These are phyloP conservation scores for Sporothrix globosa DNA, from an alignment of 2,329 filamentous ascomycete species.

Conservation along the genomic window DNA sequence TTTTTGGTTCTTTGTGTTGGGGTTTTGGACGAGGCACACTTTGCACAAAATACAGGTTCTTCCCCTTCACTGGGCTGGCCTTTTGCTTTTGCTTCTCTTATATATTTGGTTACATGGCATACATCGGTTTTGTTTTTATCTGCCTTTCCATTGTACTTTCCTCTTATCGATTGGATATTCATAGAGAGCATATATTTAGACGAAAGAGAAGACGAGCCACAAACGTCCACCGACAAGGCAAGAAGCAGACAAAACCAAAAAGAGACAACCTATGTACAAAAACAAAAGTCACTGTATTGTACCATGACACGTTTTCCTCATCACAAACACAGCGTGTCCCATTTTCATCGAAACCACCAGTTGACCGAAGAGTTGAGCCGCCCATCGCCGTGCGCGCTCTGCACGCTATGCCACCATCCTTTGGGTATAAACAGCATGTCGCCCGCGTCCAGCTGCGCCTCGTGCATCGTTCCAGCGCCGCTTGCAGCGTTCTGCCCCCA, in stretches of 20 bases:
- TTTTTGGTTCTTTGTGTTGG: background rate
- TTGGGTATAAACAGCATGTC: constrained; percentile 79
- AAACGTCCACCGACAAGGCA: background rate
- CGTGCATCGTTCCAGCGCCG: constrained; percentile 44
- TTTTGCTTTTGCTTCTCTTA: background rate
- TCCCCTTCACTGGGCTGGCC: background rate
- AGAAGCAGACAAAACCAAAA: constrained; percentile 2
- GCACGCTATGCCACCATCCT: constrained; percentile 87
- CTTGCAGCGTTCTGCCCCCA: constrained; percentile 55
- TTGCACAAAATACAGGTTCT: background rate
- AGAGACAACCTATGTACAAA: background rate
- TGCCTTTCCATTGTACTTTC: background rate
- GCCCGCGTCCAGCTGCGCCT: constrained; percentile 63
- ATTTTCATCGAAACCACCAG: constrained; percentile 72
- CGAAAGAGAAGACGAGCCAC: constrained; percentile 11
- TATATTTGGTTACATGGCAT: constrained; percentile 14
- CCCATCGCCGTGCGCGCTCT: constrained; percentile 56
- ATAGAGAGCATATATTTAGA: constrained; percentile 26
- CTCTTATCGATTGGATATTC: constrained; percentile 2
- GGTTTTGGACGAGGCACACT: background rate
- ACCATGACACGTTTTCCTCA: background rate
- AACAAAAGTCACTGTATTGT: constrained; percentile 18
- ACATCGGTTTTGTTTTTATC: background rate
- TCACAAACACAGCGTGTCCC: background rate
- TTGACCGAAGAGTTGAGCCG: constrained; percentile 58